Evolutionary conservation across 2,329 filamentous ascomycete genomes (phyloP).

Genomic region (Fusarium tupiense): DNA sequence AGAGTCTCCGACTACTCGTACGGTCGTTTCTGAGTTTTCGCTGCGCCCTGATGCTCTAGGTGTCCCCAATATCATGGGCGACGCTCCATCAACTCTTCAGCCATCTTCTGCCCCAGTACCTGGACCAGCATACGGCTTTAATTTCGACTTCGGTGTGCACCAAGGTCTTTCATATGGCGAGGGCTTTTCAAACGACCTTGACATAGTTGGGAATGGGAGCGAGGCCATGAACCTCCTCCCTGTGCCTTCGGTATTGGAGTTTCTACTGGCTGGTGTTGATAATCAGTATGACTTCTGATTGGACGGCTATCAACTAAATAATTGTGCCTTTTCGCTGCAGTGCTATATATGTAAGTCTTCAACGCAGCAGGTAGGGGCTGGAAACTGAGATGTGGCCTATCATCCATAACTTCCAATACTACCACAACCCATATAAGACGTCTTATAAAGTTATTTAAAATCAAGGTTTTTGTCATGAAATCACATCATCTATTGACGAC

Average conservation of each 20-base stretch:
- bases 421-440: neutral
- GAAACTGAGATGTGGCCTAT: neutral
- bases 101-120: neutral
- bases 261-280: conserved; percentile 46
- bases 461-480: neutral
- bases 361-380: neutral
- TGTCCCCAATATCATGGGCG: neutral
- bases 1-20: neutral
- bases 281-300: conserved; percentile 39
- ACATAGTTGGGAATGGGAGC: conserved; percentile 5
- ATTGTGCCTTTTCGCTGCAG: neutral
- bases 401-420: neutral
- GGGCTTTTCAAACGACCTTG: conserved; percentile 26
- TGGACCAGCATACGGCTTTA: conserved; percentile 21
- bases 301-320: neutral
- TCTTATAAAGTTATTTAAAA: neutral
- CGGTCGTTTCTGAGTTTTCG: conserved; percentile 24
- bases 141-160: conserved; percentile 24
- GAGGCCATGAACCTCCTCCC: conserved; percentile 36
- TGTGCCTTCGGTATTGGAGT: conserved; percentile 45
- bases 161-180: conserved; percentile 27
- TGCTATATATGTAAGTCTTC: neutral
- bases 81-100: conserved; percentile 12
- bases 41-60: conserved; percentile 28
- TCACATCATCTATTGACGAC: neutral